A percentile compares a stretch with the other conserved stretches of the same genome.
phyloP scores from a whole-genome alignment of 768 basidiomycete genomes.

The Sporobolomyces phaffii region DNA sequence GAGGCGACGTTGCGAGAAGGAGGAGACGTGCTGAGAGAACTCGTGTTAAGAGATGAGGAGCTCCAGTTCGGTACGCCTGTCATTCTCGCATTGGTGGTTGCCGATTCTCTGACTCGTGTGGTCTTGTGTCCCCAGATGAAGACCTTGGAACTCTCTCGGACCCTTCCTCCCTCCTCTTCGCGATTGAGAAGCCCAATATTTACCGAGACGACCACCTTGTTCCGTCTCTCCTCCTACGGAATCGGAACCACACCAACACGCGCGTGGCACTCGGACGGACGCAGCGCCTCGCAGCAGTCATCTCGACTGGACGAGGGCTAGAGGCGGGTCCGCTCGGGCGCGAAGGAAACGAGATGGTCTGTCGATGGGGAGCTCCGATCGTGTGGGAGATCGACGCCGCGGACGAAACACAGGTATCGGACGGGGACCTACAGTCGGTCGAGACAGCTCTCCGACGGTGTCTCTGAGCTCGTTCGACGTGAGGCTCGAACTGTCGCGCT shows the following conservation, averaged over 20 bases:
- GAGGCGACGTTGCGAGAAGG: neutral
- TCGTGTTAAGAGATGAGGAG: neutral
- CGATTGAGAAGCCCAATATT: constrained; percentile 38
- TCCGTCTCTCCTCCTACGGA: neutral
- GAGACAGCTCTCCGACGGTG: too few relatives aligned
- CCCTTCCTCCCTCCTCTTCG: constrained; percentile 35
- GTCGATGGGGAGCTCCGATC: constrained; percentile 11
- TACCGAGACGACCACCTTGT: constrained; percentile 31
- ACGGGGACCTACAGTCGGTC: too few relatives aligned
- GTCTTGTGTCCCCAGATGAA: neutral
- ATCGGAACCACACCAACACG: neutral
- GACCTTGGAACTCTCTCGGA: constrained; percentile 25
- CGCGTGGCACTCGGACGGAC: neutral
- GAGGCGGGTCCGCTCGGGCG: constrained; percentile 23
- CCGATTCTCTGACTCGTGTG: accelerated
- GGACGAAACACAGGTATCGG: too few relatives aligned
- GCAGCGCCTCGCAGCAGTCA: neutral
- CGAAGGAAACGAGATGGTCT: constrained; percentile 30
- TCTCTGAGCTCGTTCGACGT: too few relatives aligned
- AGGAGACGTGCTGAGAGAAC: neutral
- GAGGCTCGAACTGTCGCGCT: too few relatives aligned
- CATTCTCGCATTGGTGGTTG: neutral
- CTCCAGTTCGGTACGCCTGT: neutral
- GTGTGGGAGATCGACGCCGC: neutral
- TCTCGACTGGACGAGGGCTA: neutral